Evolutionary conservation across 2,329 filamentous ascomycete genomes (phyloP), one percentile per base, ranked within the genome.

Genomic region (Grosmannia clavigera): DNA sequence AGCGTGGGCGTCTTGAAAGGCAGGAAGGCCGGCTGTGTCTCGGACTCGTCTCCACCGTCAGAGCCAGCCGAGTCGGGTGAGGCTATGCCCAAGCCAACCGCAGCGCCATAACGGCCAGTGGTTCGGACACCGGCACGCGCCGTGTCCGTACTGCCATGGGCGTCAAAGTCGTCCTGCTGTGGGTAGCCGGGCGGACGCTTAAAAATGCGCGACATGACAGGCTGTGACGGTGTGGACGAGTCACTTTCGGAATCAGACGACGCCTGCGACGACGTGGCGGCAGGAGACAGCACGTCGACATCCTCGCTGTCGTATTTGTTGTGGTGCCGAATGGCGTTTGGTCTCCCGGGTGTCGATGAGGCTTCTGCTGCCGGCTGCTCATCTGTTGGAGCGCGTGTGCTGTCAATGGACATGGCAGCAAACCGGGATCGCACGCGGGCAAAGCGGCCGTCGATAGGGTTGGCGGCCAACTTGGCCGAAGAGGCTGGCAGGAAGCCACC

Each of bases 121-220:
- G 33, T n/a, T 5, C 57, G 3, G 31, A 67, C 68, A n/a, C 77
- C 73, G 22, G 66, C 55, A 6, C 55, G 62, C 51, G 57, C 54
- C 14, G 54, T 19, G 4, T 22, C 58, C 5, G 19, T n/a, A 3
- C 40, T 55, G 48, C 12, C 25, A 14, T 5, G 29, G n/a, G 31
- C 31, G 43, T 40, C 58, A 29, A 40, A 14, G 22, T 40, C 33
- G 33, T 53, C 50, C 5, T 43, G 35, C 9, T 29, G 35, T 3
- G 38, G 51, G 22, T 78, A 82, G 25, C 79, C 75, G 12, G 81
- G 81, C 3, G 81, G 81, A 2, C 81, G 78, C 27, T 80, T 78
- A 66, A 84, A 83, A 63, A 84, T 83, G 60, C 81, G 76, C 16
- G 81, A 84, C 66, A 83, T 78, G 3, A 78, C 81, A 0, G 79